These are phyloP conservation scores for Mortierella antarctica DNA, from an alignment of 192 early-diverging fungal species.

Conservation along the genomic window DNA sequence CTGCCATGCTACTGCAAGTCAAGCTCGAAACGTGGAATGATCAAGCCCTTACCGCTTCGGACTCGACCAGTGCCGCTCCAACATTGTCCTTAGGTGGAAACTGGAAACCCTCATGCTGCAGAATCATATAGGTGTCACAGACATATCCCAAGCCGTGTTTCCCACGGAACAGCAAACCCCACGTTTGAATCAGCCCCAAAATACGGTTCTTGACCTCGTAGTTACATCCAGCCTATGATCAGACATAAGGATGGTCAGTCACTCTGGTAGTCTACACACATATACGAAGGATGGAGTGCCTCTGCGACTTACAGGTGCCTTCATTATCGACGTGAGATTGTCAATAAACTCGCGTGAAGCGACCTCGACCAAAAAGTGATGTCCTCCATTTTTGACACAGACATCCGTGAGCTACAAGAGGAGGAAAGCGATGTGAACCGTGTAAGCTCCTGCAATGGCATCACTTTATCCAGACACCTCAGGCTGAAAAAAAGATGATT, in stretches of 20 bases:
- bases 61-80: slow-evolving; percentile 82
- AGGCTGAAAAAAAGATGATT: neutral
- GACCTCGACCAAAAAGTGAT: slow-evolving; percentile 86
- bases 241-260: neutral
- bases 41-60: slow-evolving; percentile 72
- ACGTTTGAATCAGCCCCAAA: slow-evolving; percentile 87
- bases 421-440: neutral
- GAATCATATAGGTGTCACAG: slow-evolving; percentile 80
- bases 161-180: slow-evolving; percentile 85
- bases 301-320: slow-evolving; percentile 60
- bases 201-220: slow-evolving; percentile 83
- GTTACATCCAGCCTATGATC: slow-evolving; percentile 68
- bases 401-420: slow-evolving; percentile 80
- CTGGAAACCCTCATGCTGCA: slow-evolving; percentile 81
- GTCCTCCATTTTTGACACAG: slow-evolving; percentile 95
- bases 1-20: neutral
- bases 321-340: slow-evolving; percentile 74
- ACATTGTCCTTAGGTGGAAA: slow-evolving; percentile 81
- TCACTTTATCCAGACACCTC: neutral
- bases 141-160: slow-evolving; percentile 87
- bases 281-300: neutral
- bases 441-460: neutral
- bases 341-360: slow-evolving; percentile 93
- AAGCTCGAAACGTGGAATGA: neutral
- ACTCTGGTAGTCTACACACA: neutral